These are phyloP conservation scores for Zychaea mexicana DNA, from an alignment of 371 early-diverging fungal species.

Conservation along the genomic window DNA sequence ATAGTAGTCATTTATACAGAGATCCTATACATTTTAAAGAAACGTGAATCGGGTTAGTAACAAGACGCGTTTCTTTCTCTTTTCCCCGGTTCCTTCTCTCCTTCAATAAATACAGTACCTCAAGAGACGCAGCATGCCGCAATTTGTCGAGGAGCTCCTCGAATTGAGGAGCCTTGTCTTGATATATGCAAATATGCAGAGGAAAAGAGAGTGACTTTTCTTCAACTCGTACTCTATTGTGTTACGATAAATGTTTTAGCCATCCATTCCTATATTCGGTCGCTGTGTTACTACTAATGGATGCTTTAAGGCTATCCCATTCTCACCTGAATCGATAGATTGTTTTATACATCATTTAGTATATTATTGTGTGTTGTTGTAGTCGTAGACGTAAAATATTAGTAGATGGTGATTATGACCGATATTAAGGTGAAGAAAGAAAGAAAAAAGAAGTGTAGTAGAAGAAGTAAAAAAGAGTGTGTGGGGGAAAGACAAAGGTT, in stretches of 20 bases:
- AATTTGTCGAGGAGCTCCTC: slow-evolving; percentile 37
- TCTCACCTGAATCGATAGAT: slow-evolving; percentile 32
- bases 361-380: background rate
- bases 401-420: background rate
- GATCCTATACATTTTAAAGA: slow-evolving; percentile 25
- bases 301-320: too few relatives aligned
- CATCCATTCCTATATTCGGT: too few relatives aligned
- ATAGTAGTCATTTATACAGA: slow-evolving; percentile 32
- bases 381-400: background rate
- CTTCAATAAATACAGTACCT: slow-evolving; percentile 11
- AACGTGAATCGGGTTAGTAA: background rate
- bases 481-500: slow-evolving; percentile 4
- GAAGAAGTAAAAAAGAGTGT: slow-evolving; percentile 10
- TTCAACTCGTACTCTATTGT: slow-evolving; percentile 32
- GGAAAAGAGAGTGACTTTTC: slow-evolving; percentile 31
- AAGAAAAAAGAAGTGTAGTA: background rate
- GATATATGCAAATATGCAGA: slow-evolving; percentile 34
- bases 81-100: too few relatives aligned
- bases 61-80: background rate
- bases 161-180: slow-evolving; percentile 37
- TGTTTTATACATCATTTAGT: slow-evolving; percentile 28
- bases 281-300: too few relatives aligned
- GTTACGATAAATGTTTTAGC: background rate
- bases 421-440: background rate
- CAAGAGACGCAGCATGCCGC: slow-evolving; percentile 20